Evolutionary conservation across 345 rosid genomes (phyloP).

Genomic region (Salix koriyanagi): DNA sequence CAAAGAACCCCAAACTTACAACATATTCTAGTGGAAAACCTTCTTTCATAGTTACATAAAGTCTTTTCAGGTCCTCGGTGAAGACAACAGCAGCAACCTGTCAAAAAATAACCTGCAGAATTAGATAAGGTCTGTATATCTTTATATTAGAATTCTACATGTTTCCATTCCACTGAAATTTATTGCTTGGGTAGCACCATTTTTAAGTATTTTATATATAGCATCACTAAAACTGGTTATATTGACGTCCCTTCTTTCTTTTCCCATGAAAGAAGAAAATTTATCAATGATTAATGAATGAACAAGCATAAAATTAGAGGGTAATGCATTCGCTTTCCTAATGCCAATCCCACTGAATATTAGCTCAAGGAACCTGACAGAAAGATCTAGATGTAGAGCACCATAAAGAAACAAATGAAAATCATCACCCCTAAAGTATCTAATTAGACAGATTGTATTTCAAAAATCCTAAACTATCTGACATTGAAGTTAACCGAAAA

Average conservation of each 20-base stretch:
- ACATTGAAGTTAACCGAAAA: too few relatives aligned
- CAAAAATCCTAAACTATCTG: too few relatives aligned
- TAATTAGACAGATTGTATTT: too few relatives aligned
- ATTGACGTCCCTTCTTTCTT: neutral
- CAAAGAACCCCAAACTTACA: constrained; percentile 46
- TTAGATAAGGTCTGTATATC: constrained; percentile 2
- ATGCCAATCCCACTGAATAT: too few relatives aligned
- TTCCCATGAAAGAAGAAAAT: neutral
- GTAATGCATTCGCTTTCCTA: neutral
- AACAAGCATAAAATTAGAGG: neutral
- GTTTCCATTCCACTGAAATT: neutral
- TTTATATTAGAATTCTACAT: neutral
- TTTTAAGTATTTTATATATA: neutral
- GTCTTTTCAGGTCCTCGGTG: constrained; percentile 85
- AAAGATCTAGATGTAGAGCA: too few relatives aligned
- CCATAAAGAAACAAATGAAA: too few relatives aligned
- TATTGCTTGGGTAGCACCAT: neutral
- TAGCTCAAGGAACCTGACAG: too few relatives aligned
- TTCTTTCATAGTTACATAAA: constrained; percentile 90
- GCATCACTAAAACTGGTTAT: neutral
- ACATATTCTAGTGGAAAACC: constrained; percentile 90
- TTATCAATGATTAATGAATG: neutral
- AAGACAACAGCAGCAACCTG: constrained; percentile 95
- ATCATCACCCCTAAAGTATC: too few relatives aligned
- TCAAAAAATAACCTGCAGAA: constrained; percentile 25